A percentile compares a stretch with the other conserved stretches of the same genome.
phyloP scores from a whole-genome alignment of 805 yeast species.

The Wickerhamomyces xylosicus region DNA sequence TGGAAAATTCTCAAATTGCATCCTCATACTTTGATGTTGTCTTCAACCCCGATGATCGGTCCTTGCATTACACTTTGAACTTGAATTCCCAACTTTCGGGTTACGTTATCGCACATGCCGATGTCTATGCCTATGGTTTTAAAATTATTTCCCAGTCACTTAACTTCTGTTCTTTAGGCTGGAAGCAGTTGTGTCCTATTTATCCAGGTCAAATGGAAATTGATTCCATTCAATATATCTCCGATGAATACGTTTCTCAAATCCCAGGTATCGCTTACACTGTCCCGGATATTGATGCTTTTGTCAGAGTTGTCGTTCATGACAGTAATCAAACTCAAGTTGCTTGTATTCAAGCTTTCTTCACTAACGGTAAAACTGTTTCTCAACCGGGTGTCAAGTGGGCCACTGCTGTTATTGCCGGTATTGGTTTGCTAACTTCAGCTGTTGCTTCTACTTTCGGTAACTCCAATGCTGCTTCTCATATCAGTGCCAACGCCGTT shows the following conservation, averaged over 20 bases:
- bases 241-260: conserved; percentile 34
- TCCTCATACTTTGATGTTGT: conserved; percentile 68
- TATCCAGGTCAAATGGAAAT: conserved; percentile 75
- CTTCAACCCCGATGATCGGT: conserved; percentile 61
- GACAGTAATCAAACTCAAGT: conserved; percentile 47
- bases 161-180: conserved; percentile 50
- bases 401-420: conserved; percentile 90
- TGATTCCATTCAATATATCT: conserved; percentile 55
- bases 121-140: conserved; percentile 83
- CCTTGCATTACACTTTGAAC: conserved; percentile 60
- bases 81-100: conserved; percentile 60
- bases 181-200: conserved; percentile 88
- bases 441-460: conserved; percentile 79
- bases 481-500: conserved; percentile 77
- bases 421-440: conserved; percentile 76
- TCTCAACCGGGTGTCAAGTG: conserved; percentile 90
- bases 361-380: conserved; percentile 87
- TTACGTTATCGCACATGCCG: conserved; percentile 56
- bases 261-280: conserved; percentile 85
- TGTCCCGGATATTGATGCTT: conserved; percentile 84
- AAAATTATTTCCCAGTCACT: conserved; percentile 45
- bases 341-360: conserved; percentile 87
- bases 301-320: conserved; percentile 62
- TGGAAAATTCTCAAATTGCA: conserved; percentile 62
- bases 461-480: conserved; percentile 81